A percentile compares a stretch with the other conserved stretches of the same genome.
Evolutionary conservation across 495 filamentous ascomycete species (phyloP).

Genomic region (Hypoxylon fragiforme): DNA sequence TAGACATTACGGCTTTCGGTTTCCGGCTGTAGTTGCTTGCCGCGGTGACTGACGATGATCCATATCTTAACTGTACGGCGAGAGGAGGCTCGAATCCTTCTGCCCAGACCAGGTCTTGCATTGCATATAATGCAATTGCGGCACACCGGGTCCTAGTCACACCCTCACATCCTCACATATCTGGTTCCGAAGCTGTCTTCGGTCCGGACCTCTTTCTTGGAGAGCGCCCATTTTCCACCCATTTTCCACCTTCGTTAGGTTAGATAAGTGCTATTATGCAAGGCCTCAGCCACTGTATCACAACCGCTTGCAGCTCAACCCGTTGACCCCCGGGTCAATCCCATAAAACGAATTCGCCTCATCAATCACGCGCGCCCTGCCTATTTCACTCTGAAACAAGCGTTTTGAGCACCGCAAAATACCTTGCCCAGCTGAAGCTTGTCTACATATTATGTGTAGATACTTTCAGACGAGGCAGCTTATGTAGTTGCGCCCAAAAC

Average conservation of each 20-base stretch:
- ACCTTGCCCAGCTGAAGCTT: not conserved
- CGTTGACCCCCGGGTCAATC: not conserved
- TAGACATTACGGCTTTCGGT: too few species aligned
- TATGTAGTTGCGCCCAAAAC: not conserved
- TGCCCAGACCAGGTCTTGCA: slow-evolving; percentile 3
- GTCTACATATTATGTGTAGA: slow-evolving; percentile 9
- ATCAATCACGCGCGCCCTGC: not conserved
- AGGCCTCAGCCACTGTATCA: slow-evolving; percentile 17
- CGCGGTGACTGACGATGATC: too few species aligned
- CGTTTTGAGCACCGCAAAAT: not conserved
- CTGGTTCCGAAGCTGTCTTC: slow-evolving; percentile 8
- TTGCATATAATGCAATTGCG: slow-evolving; percentile 14
- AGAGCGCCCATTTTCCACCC: not conserved
- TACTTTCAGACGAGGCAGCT: not conserved
- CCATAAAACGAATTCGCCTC: not conserved
- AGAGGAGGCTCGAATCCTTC: slow-evolving; percentile 6
- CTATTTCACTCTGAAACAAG: slow-evolving; percentile 9
- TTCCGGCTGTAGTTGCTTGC: not conserved
- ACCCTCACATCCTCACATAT: not conserved
- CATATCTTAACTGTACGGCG: not conserved
- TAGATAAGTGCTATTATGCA: slow-evolving; percentile 12
- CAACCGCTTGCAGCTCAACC: slow-evolving; percentile 2
- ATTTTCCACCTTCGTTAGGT: slow-evolving; percentile 1
- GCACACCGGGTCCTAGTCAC: slow-evolving; percentile 14
- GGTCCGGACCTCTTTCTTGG: slow-evolving; percentile 14